These are phyloP conservation scores for Colletotrichum theobromicola DNA, from an alignment of 2,329 filamentous ascomycete genomes.

Conservation along the genomic window DNA sequence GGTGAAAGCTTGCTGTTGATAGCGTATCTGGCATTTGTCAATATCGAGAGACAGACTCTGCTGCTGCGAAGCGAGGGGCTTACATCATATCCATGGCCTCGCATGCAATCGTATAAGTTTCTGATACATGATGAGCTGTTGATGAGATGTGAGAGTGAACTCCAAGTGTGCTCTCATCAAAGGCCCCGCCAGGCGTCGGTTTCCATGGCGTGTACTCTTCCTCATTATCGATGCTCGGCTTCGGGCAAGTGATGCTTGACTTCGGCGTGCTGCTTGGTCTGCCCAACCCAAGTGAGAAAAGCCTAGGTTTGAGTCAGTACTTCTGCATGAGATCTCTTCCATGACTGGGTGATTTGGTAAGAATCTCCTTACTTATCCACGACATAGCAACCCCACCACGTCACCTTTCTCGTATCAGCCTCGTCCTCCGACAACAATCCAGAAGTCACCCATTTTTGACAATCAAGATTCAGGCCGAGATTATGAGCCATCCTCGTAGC, in stretches of 20 bases:
- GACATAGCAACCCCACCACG: slow-evolving; percentile 28
- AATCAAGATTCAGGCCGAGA: slow-evolving; percentile 28
- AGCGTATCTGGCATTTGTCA: background rate
- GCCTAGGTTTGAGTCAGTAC: background rate
- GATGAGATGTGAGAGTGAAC: slow-evolving; percentile 19
- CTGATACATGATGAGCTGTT: slow-evolving; percentile 20
- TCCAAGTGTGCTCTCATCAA: background rate
- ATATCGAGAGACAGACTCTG: no score
- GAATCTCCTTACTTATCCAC: slow-evolving; percentile 24
- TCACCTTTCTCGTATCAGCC: slow-evolving; percentile 24
- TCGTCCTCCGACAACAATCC: slow-evolving; percentile 21
- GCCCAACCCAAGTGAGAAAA: slow-evolving; percentile 23
- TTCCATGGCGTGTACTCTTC: slow-evolving; percentile 24
- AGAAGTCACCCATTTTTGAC: slow-evolving; percentile 11
- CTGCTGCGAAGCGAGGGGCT: no score
- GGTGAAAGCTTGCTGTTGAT: slow-evolving; percentile 4
- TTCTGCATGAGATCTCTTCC: accelerated
- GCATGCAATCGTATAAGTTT: slow-evolving; percentile 22
- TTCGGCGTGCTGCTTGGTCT: slow-evolving; percentile 24
- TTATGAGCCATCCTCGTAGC: slow-evolving; percentile 30
- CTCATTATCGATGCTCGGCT: slow-evolving; percentile 13
- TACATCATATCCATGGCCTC: slow-evolving; percentile 25
- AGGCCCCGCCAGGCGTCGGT: background rate
- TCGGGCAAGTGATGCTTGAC: slow-evolving; percentile 24
- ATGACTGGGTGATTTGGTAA: accelerated